Percentiles rank a stretch among this genome's conserved stretches.
phyloP scores from a whole-genome alignment of 2,329 filamentous ascomycete species.

The Ascocoryne sarcoides region DNA sequence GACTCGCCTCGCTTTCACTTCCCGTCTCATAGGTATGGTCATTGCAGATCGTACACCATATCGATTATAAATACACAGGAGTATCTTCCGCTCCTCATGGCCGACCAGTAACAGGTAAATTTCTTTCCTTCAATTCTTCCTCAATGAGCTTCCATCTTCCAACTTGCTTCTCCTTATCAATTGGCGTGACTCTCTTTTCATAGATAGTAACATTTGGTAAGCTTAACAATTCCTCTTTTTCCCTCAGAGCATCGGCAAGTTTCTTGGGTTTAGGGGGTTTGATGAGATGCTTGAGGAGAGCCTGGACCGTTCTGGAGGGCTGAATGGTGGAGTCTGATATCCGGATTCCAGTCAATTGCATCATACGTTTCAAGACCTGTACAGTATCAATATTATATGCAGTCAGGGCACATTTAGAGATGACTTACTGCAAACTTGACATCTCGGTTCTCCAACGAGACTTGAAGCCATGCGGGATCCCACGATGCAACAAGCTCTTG shows the following conservation, averaged over 20 bases:
- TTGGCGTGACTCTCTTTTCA: conserved; percentile 54
- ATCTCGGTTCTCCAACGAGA: conserved; percentile 46
- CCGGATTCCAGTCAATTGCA: conserved; percentile 70
- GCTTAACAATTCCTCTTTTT: conserved; percentile 36
- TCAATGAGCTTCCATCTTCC: conserved; percentile 77
- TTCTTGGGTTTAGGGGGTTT: conserved; percentile 49
- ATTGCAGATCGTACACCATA: neutral
- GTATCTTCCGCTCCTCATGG: neutral
- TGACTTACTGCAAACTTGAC: conserved; percentile 65
- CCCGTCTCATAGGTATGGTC: no score
- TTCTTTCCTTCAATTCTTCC: conserved; percentile 54
- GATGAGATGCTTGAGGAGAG: conserved; percentile 45
- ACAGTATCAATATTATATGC: neutral
- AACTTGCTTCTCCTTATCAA: conserved; percentile 61
- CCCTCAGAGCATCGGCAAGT: conserved; percentile 50
- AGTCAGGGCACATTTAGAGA: neutral
- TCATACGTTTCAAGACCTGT: conserved; percentile 72
- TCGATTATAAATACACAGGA: neutral
- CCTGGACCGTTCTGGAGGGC: conserved; percentile 43
- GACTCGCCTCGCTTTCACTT: no score
- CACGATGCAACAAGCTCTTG: conserved; percentile 33
- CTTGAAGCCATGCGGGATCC: conserved; percentile 48
- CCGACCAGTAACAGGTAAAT: conserved; percentile 46
- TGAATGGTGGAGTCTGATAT: conserved; percentile 63
- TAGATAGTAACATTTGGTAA: conserved; percentile 66